Percentiles rank a stretch among this genome's conserved stretches.
These are phyloP conservation scores for Calocybe cyanea DNA, from an alignment of 768 basidiomycete genomes.

Conservation along the genomic window DNA sequence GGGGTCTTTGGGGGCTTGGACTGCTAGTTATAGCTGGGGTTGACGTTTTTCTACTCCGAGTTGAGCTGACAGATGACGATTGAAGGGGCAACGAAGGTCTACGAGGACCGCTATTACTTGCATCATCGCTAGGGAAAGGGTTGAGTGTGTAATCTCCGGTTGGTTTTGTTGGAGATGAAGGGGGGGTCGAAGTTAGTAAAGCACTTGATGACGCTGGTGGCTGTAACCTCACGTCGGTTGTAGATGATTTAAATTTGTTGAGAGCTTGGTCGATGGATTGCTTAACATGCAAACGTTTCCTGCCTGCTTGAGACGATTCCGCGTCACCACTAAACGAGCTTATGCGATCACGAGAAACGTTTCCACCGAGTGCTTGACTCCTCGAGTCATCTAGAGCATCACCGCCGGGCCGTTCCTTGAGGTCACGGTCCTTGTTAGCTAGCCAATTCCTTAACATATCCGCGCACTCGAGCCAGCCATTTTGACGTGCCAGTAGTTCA, in stretches of 20 bases:
- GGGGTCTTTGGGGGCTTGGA: slow-evolving; percentile 49
- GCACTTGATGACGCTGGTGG: slow-evolving; percentile 13
- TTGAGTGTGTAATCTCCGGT: slow-evolving; percentile 46
- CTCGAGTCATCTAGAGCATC: slow-evolving; percentile 25
- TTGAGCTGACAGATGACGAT: slow-evolving; percentile 22
- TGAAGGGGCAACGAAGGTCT: slow-evolving; percentile 65
- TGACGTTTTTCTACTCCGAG: slow-evolving; percentile 32
- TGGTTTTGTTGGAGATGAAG: slow-evolving; percentile 36
- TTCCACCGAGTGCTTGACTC: slow-evolving; percentile 5
- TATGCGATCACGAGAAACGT: slow-evolving; percentile 16
- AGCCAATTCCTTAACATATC: slow-evolving; percentile 67
- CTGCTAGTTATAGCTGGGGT: slow-evolving; percentile 25
- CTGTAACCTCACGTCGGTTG: slow-evolving; percentile 24
- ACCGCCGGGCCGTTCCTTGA: slow-evolving; percentile 43
- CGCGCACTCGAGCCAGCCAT: slow-evolving; percentile 79
- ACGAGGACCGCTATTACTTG: slow-evolving; percentile 36
- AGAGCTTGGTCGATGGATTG: slow-evolving; percentile 75
- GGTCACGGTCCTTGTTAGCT: slow-evolving; percentile 57
- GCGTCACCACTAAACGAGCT: slow-evolving; percentile 20
- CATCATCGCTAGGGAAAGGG: slow-evolving; percentile 25
- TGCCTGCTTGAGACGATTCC: slow-evolving; percentile 24
- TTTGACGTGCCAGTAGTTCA: slow-evolving; percentile 74
- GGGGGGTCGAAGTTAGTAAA: slow-evolving; percentile 30
- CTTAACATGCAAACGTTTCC: slow-evolving; percentile 65
- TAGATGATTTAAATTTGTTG: slow-evolving; percentile 41